Evolutionary conservation across 352 stramenopile species (phyloP), one percentile per base, ranked within the genome.

Genomic region (Pseudoperonospora humuli): DNA sequence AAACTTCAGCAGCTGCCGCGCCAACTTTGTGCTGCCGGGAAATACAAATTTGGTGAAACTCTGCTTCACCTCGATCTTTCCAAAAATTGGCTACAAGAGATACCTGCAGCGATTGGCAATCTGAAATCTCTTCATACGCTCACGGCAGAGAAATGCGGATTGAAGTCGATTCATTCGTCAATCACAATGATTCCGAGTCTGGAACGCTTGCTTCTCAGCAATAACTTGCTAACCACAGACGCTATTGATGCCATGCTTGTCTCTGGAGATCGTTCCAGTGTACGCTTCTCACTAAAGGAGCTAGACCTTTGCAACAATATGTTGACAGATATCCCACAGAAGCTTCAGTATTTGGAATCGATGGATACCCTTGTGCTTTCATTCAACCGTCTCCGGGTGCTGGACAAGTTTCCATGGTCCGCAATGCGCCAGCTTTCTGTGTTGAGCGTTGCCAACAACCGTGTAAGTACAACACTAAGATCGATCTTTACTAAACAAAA

Each of bases 271-370:
- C 27, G 40, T 35, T 48, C 64, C 11, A 59, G 48, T 8, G 34
- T 84, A 14, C 68, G 54, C 41, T 52, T 52, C 2, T 69, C 70
- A 25, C 42, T 90, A 25, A 77, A 84, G 37, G 75, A 90, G 31
- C 43, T 90, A 21, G 77, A 90, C 62, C 39, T 90, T 8, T 66
- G 75, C 21, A 81, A 84, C 57, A 90, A 90, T 26, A 39, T 68
- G 9, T 33, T 90, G 25, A 77, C 46, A 3, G 61, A 65, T 3
- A 53, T 87, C 28, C 78, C 78, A 1, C 44, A 32, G 19, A 59
- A 60, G 0, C 39, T 84, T 24, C 57, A 62, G 14, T 50, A 67
- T 39, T 51, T 90, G n/a, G 39, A 61, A 35, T 56, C 43, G 1
- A 53, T 87, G 9, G 70, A 90, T 38, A 90, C 78, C 5, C 43